Conservation (phyloP, 1,284 basidiomycete genomes). For the Heimioporus retisporus region DNA sequence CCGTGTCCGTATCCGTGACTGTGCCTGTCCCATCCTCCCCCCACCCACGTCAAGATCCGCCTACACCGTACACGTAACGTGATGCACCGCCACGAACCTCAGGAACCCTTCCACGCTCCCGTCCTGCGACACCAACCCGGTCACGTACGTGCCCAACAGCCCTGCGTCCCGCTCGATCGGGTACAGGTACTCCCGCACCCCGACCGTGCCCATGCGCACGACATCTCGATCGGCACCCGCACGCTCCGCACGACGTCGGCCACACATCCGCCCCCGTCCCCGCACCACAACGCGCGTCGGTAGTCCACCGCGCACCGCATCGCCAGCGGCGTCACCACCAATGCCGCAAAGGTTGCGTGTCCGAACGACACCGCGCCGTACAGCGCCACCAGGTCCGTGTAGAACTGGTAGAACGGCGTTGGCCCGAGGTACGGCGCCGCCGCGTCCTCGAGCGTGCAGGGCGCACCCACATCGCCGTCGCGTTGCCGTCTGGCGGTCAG, state of each 20-base stretch:
- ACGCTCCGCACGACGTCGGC: conserved; percentile 64
- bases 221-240: conserved; percentile 55
- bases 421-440: conserved; percentile 72
- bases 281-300: conserved; percentile 82
- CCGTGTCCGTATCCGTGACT: conserved; percentile 1
- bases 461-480: background rate
- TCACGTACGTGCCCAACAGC: conserved; percentile 72
- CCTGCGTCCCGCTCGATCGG: conserved; percentile 78
- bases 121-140: conserved; percentile 51
- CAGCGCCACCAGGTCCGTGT: conserved; percentile 90
- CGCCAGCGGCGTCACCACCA: conserved; percentile 81
- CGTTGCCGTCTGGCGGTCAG: conserved; percentile 49
- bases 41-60: conserved; percentile 53
- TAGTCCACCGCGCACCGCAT: conserved; percentile 88
- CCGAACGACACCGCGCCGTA: conserved; percentile 95
- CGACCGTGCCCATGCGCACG: conserved; percentile 23
- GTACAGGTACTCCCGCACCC: conserved; percentile 72
- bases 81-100: conserved; percentile 80
- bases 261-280: conserved; percentile 51
- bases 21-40: background rate
- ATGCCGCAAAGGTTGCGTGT: conserved; percentile 78
- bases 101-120: conserved; percentile 63
- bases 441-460: conserved; percentile 62
- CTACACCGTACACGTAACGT: conserved; percentile 85
- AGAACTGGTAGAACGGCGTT: conserved; percentile 93